Evolutionary conservation across 2,329 filamentous ascomycete genomes (phyloP).

Genomic region (Meredithiella fracta): DNA sequence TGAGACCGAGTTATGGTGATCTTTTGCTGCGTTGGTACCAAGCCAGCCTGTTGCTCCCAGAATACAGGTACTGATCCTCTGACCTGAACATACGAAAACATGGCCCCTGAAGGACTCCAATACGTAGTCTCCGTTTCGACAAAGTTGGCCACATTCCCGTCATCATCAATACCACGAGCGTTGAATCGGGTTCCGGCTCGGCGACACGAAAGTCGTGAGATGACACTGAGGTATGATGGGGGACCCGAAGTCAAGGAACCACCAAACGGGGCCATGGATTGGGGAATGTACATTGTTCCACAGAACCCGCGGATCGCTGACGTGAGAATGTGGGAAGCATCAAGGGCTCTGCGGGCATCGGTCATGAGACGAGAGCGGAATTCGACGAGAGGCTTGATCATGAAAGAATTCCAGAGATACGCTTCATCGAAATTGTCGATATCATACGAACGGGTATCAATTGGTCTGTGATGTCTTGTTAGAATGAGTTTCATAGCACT

Average conservation of each 20-base stretch:
- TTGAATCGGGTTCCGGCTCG: conserved; percentile 93
- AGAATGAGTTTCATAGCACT: neutral
- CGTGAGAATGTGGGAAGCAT: conserved; percentile 73
- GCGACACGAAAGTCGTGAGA: conserved; percentile 78
- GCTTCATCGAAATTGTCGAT: conserved; percentile 85
- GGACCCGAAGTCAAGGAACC: conserved; percentile 41
- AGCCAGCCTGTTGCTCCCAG: conserved; percentile 83
- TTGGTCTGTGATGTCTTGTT: conserved; percentile 37
- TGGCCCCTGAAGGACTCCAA: conserved; percentile 59
- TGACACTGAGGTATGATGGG: conserved; percentile 72
- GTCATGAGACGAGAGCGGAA: conserved; percentile 70
- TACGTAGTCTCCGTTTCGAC: conserved; percentile 95
- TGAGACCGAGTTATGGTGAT: conserved; percentile 76
- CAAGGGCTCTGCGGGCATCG: conserved; percentile 61
- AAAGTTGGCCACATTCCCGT: conserved; percentile 94
- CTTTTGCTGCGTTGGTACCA: conserved; percentile 86
- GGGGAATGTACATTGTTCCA: conserved; percentile 68
- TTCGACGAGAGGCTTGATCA: conserved; percentile 83
- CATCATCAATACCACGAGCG: conserved; percentile 90
- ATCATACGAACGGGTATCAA: conserved; percentile 64
- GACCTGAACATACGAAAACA: conserved; percentile 88
- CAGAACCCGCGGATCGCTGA: conserved; percentile 91
- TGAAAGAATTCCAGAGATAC: conserved; percentile 96
- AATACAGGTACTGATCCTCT: conserved; percentile 89
- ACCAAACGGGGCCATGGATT: conserved; percentile 50